Evolutionary conservation across 1,139 yeast genomes (phyloP).

Genomic region (Diutina siamensis): DNA sequence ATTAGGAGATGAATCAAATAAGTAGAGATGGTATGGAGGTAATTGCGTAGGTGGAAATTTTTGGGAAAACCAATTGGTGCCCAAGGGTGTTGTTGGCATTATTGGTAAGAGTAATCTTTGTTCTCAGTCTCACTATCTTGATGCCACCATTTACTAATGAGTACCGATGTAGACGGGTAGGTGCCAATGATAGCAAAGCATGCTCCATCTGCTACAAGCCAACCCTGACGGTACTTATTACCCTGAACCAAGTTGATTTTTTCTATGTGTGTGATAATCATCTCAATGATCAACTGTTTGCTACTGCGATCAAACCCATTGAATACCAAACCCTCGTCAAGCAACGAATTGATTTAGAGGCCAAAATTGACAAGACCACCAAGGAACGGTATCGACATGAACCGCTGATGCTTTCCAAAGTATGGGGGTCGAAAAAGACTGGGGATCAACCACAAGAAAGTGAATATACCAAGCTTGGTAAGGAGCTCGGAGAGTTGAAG

Average conservation of each 20-base stretch:
- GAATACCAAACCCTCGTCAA: constrained; percentile 33
- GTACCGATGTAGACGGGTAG: constrained; percentile 47
- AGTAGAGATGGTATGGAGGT: too few species aligned
- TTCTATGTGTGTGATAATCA: constrained; percentile 63
- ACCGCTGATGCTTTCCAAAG: constrained; percentile 25
- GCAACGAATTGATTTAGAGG: constrained; percentile 26
- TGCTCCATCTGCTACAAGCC: constrained; percentile 65
- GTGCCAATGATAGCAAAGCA: constrained; percentile 41
- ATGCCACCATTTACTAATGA: constrained; percentile 34
- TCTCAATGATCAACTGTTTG: constrained; percentile 51
- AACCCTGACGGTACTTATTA: constrained; percentile 46
- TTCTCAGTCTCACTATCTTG: background rate
- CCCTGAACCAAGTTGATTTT: constrained; percentile 41
- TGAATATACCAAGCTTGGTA: constrained; percentile 8
- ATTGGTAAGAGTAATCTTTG: too few species aligned
- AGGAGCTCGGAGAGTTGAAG: constrained; percentile 7
- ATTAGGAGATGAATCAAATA: too few species aligned
- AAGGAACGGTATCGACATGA: constrained; percentile 18
- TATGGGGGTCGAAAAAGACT: constrained; percentile 10
- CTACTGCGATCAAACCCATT: constrained; percentile 35
- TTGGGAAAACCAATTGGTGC: too few species aligned
- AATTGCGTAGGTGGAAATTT: too few species aligned
- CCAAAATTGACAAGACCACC: constrained; percentile 22
- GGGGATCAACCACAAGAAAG: constrained; percentile 10
- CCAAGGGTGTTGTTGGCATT: too few species aligned